These are phyloP conservation scores for Citrus medica DNA, from an alignment of 345 rosid genomes.

Conservation along the genomic window DNA sequence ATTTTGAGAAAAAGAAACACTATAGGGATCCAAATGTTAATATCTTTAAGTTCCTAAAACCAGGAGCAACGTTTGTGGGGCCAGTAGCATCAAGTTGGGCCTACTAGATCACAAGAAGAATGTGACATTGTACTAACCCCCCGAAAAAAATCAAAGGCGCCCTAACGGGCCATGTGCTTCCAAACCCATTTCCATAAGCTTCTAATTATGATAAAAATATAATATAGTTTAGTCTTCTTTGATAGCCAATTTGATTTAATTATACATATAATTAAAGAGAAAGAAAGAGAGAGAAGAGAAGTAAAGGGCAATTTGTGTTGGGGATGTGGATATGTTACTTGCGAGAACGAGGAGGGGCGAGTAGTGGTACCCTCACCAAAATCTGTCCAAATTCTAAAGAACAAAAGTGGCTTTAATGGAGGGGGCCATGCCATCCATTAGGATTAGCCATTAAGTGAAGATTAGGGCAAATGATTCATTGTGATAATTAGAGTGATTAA, in stretches of 20 bases:
- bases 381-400: constrained; percentile 18
- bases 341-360: not conserved
- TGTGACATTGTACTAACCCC: constrained; percentile 40
- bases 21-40: not conserved
- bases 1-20: not conserved
- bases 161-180: constrained; percentile 14
- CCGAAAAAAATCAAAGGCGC: constrained; percentile 19
- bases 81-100: not conserved
- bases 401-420: constrained; percentile 40
- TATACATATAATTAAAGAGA: not conserved
- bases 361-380: constrained; percentile 1
- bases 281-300: not conserved
- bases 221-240: not conserved
- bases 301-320: not conserved
- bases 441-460: constrained; percentile 47
- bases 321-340: constrained; percentile 8
- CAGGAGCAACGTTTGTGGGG: not conserved
- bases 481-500: constrained; percentile 19
- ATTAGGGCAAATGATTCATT: constrained; percentile 44
- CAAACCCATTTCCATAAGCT: constrained; percentile 19
- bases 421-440: constrained; percentile 39
- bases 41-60: not conserved
- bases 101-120: constrained; percentile 34
- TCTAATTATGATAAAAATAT: constrained; percentile 5
- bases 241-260: not conserved